Evolutionary conservation across 108 stramenopile species (phyloP).

Genomic region (Nannochloropsis salina): DNA sequence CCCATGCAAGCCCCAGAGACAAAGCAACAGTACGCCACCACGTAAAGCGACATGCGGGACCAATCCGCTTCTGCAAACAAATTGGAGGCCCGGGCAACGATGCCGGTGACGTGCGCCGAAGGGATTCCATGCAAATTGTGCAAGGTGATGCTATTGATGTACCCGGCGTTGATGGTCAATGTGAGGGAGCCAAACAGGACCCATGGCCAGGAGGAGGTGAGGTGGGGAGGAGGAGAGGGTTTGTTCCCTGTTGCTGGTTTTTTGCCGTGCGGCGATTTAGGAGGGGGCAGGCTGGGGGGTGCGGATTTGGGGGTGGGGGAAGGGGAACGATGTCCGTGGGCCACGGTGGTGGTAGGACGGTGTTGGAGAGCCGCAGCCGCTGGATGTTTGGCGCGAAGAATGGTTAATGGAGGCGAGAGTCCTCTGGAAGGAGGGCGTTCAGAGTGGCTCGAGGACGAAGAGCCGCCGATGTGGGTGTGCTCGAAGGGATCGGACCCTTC

Average conservation of each 20-base stretch:
- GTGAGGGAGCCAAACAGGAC: not conserved
- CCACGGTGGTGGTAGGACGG: not conserved
- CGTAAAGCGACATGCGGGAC: not conserved
- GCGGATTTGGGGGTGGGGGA: not conserved
- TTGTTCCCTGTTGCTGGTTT: not conserved
- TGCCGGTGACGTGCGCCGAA: not conserved
- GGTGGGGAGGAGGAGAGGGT: slow-evolving; percentile 1
- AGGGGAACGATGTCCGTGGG: not conserved
- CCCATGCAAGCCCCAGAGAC: not conserved
- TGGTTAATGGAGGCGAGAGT: not conserved
- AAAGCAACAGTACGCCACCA: not conserved
- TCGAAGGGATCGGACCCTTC: too few relatives aligned
- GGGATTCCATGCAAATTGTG: not conserved
- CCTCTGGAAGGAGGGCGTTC: not conserved
- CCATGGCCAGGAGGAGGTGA: not conserved
- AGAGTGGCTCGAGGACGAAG: not conserved
- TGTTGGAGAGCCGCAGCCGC: not conserved
- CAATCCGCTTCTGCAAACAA: not conserved
- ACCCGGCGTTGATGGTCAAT: slow-evolving; percentile 24
- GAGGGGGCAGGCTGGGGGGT: not conserved
- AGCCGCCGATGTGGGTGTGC: too few relatives aligned
- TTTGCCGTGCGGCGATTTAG: not conserved
- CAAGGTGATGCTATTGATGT: slow-evolving; percentile 18
- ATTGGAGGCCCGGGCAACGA: not conserved
- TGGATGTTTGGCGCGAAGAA: not conserved